Evolutionary conservation across 1,284 basidiomycete genomes (phyloP), one percentile per base, ranked within the genome.

Genomic region (Irpex sp.): DNA sequence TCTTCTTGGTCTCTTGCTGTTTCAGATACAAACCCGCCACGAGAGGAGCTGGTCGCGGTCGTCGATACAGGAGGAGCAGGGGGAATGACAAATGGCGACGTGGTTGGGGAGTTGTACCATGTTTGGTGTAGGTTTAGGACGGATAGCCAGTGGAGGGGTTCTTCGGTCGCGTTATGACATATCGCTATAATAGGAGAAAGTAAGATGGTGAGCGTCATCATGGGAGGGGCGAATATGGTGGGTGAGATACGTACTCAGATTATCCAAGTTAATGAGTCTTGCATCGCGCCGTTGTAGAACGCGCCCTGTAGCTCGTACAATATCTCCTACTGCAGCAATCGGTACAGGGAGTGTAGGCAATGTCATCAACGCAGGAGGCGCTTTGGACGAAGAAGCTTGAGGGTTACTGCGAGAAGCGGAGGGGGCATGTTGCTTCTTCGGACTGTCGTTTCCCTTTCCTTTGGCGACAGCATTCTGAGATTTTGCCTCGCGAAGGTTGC

Each of bases 101-200:
- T 60, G 17, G 75, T 76, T 19, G 74, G 62, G 0, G 76, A 69
- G 4, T 76, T 80, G 70, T 91, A 91, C 56, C 74, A 76, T 1
- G 76, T 77, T 65, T 77, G 74, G 70, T 89, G 89, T 7, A 91
- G 75, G 1, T 78, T 68, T 3, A 78, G 74, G 9, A 89, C 89
- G 15, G 66, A 68, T 58, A 78, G 75, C 79, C 85, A 84, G 67
- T 92, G 89, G 2, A 68, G 66, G 4, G 85, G 79, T 71, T 92
- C 87, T 2, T 88, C 87, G 61, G 86, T 85, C 0, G 75, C 70
- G 11, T 84, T 83, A 17, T 66, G 63, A 67, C 85, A 89, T 11
- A 67, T 69, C 48, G 78, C 83, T 85, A 3, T 13, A 13, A 3
- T 11, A 31, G 4, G 31, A 31, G 31, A 31, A 31, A 31, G 31